A percentile compares a stretch with the other conserved stretches of the same genome.
These are phyloP conservation scores for Suillus paluster DNA, from an alignment of 768 basidiomycete species.

Conservation along the genomic window DNA sequence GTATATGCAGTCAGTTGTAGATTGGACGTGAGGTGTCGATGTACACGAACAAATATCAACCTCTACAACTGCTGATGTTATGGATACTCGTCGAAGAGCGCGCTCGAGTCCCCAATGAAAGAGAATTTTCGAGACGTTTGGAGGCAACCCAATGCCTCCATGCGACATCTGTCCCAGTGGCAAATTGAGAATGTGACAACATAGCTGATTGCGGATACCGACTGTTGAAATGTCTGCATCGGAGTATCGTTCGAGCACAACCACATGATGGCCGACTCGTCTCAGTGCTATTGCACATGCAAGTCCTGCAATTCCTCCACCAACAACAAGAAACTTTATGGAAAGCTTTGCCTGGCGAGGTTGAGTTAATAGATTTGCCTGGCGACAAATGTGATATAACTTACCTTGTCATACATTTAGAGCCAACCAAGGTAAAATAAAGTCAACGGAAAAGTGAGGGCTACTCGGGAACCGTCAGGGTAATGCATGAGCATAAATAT, in stretches of 20 bases:
- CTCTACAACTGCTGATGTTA: constrained; percentile 24
- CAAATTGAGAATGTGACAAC: constrained; percentile 1
- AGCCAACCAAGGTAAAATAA: background rate
- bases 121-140: constrained; percentile 61
- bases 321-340: constrained; percentile 50
- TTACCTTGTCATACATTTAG: constrained; percentile 2
- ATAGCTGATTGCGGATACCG: constrained; percentile 8
- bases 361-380: background rate
- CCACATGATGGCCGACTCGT: constrained; percentile 63
- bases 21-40: background rate
- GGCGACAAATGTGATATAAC: background rate
- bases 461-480: background rate
- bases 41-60: constrained; percentile 32
- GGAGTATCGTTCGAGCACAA: constrained; percentile 54
- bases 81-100: constrained; percentile 40
- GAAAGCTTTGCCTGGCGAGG: constrained; percentile 17
- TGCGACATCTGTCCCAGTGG: constrained; percentile 30
- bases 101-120: constrained; percentile 59
- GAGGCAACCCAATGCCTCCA: constrained; percentile 54
- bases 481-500: background rate
- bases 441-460: background rate
- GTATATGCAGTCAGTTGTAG: constrained; percentile 19
- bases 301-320: constrained; percentile 59
- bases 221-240: constrained; percentile 44
- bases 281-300: constrained; percentile 58